Evolutionary conservation across 2,329 filamentous ascomycete species (phyloP).

Genomic region (Trichoderma breve): DNA sequence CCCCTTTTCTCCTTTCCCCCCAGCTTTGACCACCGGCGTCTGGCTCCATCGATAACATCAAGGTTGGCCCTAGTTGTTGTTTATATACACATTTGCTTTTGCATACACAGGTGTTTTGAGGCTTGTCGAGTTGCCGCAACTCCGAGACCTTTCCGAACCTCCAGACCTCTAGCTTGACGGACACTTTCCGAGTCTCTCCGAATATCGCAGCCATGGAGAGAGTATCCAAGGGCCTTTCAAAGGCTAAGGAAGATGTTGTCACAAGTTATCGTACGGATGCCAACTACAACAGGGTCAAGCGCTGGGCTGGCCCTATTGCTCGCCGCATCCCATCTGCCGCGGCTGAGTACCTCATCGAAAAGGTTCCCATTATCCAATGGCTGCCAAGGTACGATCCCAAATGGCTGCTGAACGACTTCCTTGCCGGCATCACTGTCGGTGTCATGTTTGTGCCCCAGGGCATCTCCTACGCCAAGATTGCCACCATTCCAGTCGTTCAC

Average conservation of each 20-base stretch:
- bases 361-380: conserved; percentile 62
- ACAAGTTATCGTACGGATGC: conserved; percentile 29
- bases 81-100: not conserved
- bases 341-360: conserved; percentile 56
- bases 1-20: not conserved
- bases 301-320: conserved; percentile 27
- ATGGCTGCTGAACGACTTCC: conserved; percentile 61
- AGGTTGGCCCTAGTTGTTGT: not conserved
- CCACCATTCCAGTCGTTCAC: conserved; percentile 59
- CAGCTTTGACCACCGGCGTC: not conserved
- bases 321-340: conserved; percentile 49
- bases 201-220: conserved; percentile 23
- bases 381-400: conserved; percentile 58
- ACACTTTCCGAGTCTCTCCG: conserved; percentile 1
- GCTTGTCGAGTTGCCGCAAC: conserved; percentile 16
- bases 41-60: conserved; percentile 1
- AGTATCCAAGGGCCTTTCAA: conserved; percentile 15
- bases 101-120: not conserved
- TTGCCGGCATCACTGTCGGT: conserved; percentile 60
- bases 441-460: conserved; percentile 61
- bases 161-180: not conserved
- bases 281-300: conserved; percentile 28
- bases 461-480: conserved; percentile 61
- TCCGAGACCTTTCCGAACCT: conserved; percentile 16
- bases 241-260: conserved; percentile 23